Evolutionary conservation across 495 filamentous ascomycete genomes (phyloP).

Genomic region (Aspergillus hancockii): DNA sequence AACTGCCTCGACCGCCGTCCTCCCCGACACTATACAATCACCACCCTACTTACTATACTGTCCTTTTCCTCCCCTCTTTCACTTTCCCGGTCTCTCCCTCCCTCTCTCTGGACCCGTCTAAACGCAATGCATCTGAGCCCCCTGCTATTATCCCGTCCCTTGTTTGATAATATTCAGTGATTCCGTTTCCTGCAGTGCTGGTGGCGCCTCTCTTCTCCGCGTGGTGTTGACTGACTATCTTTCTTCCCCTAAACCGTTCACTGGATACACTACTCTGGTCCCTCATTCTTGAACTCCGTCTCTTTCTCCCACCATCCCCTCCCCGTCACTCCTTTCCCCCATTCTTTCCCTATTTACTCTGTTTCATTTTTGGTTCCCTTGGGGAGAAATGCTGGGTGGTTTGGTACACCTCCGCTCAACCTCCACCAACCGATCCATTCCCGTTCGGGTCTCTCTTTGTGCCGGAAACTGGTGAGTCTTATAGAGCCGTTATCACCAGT

Average conservation of each 20-base stretch:
- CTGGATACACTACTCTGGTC: no score
- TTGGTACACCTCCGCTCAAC: background rate
- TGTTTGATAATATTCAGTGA: conserved; percentile 18
- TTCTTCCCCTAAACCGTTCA: background rate
- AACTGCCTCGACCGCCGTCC: no score
- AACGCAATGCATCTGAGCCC: conserved; percentile 10
- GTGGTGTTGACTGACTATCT: conserved; percentile 5
- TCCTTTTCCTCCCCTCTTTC: conserved; percentile 1
- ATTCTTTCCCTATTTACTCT: background rate
- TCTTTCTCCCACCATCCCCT: background rate
- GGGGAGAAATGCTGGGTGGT: conserved; percentile 1
- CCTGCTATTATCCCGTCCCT: conserved; percentile 10
- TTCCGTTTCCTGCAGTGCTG: background rate
- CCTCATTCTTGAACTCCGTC: background rate
- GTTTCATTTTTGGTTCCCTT: background rate
- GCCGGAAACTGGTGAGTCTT: background rate
- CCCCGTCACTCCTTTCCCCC: background rate
- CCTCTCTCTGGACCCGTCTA: background rate
- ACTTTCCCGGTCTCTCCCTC: background rate
- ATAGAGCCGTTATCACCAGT: background rate
- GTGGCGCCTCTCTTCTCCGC: background rate
- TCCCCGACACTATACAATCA: background rate
- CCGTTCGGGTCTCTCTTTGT: background rate
- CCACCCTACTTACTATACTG: background rate
- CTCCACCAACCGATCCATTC: background rate